Evolutionary conservation across 805 yeast genomes (phyloP).

Genomic region (Saccharomycopsis capsularis): DNA sequence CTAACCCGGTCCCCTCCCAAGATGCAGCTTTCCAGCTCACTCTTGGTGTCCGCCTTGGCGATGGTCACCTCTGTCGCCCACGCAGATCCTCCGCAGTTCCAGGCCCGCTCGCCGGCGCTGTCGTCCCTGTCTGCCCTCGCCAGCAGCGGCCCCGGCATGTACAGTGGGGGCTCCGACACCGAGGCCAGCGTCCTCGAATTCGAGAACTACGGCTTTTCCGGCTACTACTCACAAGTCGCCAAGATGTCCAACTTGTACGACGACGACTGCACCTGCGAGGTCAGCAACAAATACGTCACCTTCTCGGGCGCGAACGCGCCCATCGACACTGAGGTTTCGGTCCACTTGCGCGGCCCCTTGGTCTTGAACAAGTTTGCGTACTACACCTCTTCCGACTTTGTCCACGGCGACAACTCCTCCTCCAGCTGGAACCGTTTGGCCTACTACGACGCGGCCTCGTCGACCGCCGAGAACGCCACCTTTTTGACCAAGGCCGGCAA

Average conservation of each 20-base stretch:
- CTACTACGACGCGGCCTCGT: conserved; percentile 54
- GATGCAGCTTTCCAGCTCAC: too few species aligned
- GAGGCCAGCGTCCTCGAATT: conserved; percentile 36
- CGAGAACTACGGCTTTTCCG: conserved; percentile 48
- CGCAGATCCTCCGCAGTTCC: too few species aligned
- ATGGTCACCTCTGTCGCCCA: too few species aligned
- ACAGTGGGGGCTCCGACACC: background rate
- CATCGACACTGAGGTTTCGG: conserved; percentile 59
- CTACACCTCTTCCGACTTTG: conserved; percentile 42
- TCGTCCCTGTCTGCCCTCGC: background rate
- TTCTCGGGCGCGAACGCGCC: conserved; percentile 58
- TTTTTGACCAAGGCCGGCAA: conserved; percentile 66
- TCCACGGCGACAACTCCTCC: conserved; percentile 27
- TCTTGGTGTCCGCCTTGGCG: background rate
- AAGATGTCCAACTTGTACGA: conserved; percentile 35
- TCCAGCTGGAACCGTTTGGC: conserved; percentile 68
- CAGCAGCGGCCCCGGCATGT: background rate
- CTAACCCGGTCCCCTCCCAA: too few species aligned
- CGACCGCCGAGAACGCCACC: conserved; percentile 60
- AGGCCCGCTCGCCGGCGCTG: too few species aligned
- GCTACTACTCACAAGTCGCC: conserved; percentile 43
- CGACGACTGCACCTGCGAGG: conserved; percentile 42
- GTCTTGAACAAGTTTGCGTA: conserved; percentile 53
- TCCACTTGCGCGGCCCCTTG: conserved; percentile 75
- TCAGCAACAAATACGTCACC: conserved; percentile 31